Conservation (phyloP, 768 basidiomycete genomes). For the Podaxis sp. region DNA sequence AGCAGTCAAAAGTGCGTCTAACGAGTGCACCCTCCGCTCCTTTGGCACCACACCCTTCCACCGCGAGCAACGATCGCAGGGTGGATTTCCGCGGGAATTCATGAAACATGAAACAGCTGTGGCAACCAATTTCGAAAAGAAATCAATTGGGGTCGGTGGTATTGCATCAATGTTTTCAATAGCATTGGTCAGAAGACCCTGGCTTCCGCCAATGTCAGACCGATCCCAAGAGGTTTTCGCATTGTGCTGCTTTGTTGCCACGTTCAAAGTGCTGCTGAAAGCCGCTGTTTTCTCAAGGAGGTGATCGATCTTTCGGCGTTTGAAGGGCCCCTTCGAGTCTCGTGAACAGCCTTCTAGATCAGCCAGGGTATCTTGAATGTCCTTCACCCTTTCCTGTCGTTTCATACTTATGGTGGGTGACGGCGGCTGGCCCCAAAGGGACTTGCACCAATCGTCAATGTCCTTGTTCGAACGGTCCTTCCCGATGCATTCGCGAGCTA, state of each 20-base stretch:
- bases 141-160: not conserved
- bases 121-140: conserved; percentile 15
- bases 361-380: not conserved
- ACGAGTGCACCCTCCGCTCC: conserved; percentile 36
- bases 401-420: conserved; percentile 45
- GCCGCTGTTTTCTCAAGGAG: not conserved
- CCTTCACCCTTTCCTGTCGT: conserved; percentile 33
- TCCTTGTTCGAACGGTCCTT: conserved; percentile 51
- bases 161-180: not conserved
- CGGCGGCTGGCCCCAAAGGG: conserved; percentile 35
- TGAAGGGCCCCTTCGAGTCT: not conserved
- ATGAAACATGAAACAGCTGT: conserved; percentile 30
- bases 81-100: conserved; percentile 7
- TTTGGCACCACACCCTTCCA: conserved; percentile 34
- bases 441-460: conserved; percentile 41
- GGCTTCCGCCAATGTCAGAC: not conserved
- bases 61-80: conserved; percentile 24
- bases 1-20: conserved; percentile 46
- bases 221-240: not conserved
- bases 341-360: not conserved
- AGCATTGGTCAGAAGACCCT: not conserved
- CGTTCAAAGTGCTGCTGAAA: not conserved
- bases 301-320: conserved; percentile 1
- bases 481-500: conserved; percentile 56
- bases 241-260: not conserved